Base-by-base conservation (phyloP, 1,284 basidiomycete species). In the Rhodotorula sp. region DNA sequence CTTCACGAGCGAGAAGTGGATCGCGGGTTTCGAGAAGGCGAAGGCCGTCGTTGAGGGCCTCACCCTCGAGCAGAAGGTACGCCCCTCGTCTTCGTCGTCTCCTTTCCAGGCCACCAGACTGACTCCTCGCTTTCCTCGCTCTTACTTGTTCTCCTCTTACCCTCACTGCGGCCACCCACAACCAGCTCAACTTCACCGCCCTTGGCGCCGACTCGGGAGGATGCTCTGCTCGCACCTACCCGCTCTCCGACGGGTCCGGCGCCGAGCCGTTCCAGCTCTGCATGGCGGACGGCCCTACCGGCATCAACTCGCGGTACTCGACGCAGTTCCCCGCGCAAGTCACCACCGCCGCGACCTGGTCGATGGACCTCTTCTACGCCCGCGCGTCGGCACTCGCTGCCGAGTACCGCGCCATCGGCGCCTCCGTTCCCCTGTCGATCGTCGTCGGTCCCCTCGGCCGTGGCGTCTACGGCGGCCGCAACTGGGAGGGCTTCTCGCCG, bases 401-500 rank as follows among this genome's bases (percentile, higher is more conserved):
- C 59, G 85, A 86, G 80, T 84, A 84, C 77, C 78, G 80, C 55
- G 81, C 77, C 48, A 92, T 94, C 80, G 93, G 93, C 58, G 89
- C 90, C 66, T 86, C 94, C 78, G 84, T 90, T 68, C 81, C 89
- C 88, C 81, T 85, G 1, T 65, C 70, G 8, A 68, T 72, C 48
- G 66, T 69, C 22, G 66, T 54, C 15, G 70, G 70, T 1, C 66
- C 66, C 0, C 56, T 68, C 37, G 70, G 66, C 0, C n/a, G 64
- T n/a, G 29, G 25, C 10, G 48, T 53, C 13, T 70, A 65, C 46
- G 64, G 54, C 25, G 92, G 92, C 0, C 83, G 92, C 19, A 92
- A 91, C 81, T 94, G 90, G 90, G 92, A 94, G 83, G 91, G 90
- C 22, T 92, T 91, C 89, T 90, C 57, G 78, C 69, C 46, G 0